Percentiles rank a stretch among this genome's conserved stretches.
These are phyloP conservation scores for Pythium utonaiense DNA, from an alignment of 352 stramenopile genomes.

Conservation along the genomic window DNA sequence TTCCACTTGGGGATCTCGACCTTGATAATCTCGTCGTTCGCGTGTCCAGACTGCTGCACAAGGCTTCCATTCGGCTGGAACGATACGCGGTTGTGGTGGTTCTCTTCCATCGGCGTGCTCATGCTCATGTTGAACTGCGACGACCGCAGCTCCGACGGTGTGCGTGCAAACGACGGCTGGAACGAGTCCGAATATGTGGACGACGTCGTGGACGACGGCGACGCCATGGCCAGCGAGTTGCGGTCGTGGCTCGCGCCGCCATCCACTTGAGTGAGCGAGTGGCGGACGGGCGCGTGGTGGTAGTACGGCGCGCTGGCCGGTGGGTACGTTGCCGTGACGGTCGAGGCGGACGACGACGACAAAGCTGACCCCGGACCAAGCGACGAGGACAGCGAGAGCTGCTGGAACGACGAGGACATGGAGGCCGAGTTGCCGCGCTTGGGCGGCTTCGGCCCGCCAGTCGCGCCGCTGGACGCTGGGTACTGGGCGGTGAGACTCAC, in stretches of 20 bases:
- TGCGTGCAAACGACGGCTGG: conserved; percentile 19
- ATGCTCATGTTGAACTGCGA: conserved; percentile 18
- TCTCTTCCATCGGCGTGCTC: conserved; percentile 3
- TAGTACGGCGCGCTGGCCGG: conserved; percentile 24
- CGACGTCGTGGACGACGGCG: conserved; percentile 21
- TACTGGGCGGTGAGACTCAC: conserved; percentile 1
- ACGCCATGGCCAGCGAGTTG: conserved; percentile 13
- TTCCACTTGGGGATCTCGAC: conserved; percentile 75
- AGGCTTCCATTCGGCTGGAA: conserved; percentile 22
- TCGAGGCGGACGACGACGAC: conserved; percentile 20
- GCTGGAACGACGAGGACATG: conserved; percentile 13
- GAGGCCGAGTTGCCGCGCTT: conserved; percentile 3
- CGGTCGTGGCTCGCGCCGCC: conserved; percentile 11
- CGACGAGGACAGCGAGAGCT: conserved; percentile 20
- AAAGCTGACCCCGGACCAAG: conserved; percentile 5
- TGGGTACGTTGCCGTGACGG: conserved; percentile 26
- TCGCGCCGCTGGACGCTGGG: background rate
- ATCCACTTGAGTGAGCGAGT: conserved; percentile 22
- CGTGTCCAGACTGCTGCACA: conserved; percentile 13
- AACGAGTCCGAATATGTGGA: conserved; percentile 25
- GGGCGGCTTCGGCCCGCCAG: background rate
- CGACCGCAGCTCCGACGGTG: conserved; percentile 16
- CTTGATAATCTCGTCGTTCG: conserved; percentile 58
- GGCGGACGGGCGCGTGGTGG: conserved; percentile 20
- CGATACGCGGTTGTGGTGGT: conserved; percentile 34